phyloP scores from a whole-genome alignment of 371 early-diverging fungal genomes.

The Mortierella sp. region DNA sequence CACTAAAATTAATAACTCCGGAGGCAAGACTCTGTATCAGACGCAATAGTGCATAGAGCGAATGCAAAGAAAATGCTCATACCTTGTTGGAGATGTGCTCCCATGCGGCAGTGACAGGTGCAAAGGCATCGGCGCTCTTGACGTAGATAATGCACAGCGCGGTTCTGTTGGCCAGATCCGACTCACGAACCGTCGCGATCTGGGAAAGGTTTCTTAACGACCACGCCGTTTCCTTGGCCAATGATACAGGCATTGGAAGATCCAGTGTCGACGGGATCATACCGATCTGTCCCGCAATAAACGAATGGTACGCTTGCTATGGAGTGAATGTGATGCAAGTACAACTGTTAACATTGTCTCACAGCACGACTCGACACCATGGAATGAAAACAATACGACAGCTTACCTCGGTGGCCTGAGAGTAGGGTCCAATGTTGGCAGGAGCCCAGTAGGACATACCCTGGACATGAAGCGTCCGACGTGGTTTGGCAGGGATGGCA shows the following conservation, averaged over 20 bases:
- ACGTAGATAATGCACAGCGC: conserved; percentile 66
- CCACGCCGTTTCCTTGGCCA: conserved; percentile 54
- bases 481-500: conserved; percentile 25
- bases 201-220: conserved; percentile 64
- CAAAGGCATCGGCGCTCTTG: conserved; percentile 49
- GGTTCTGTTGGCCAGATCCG: conserved; percentile 49
- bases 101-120: conserved; percentile 60
- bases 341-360: neutral
- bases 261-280: conserved; percentile 74
- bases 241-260: conserved; percentile 61
- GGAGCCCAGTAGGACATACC: conserved; percentile 90
- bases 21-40: neutral
- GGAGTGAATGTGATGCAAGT: conserved; percentile 10
- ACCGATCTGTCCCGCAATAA: conserved; percentile 84
- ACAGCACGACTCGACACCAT: neutral
- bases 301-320: conserved; percentile 69
- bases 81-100: conserved; percentile 41
- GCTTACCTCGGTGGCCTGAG: conserved; percentile 71
- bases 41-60: neutral
- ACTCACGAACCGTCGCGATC: conserved; percentile 57
- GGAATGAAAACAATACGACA: neutral
- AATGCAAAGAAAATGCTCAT: neutral
- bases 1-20: conserved; percentile 3
- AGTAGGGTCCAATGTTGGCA: conserved; percentile 87
- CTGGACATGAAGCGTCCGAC: conserved; percentile 81